Conservation (phyloP, 305 asterid genomes). For the Fraxinus paxiana region DNA sequence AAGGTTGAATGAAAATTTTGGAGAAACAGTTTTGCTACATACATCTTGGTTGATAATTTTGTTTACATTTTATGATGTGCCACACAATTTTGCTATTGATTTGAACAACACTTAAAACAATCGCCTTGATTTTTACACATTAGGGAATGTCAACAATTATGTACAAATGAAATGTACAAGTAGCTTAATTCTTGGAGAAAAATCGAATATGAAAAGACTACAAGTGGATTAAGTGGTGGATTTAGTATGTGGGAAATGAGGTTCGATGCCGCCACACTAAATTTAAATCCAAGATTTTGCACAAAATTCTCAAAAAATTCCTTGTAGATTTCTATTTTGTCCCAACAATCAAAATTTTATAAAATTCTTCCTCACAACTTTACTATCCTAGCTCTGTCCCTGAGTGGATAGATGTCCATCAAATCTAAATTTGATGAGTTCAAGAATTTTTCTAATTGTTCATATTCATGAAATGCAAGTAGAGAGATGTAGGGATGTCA, state of each 20-base stretch:
- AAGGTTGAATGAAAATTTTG: not conserved
- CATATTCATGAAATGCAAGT: not conserved
- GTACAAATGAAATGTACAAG: not conserved
- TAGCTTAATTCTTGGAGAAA: not conserved
- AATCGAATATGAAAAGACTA: not conserved
- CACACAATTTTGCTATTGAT: too few relatives aligned
- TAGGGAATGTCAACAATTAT: not conserved
- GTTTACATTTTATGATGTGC: not conserved
- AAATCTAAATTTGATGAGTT: not conserved
- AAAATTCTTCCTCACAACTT: too few relatives aligned
- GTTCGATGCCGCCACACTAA: too few relatives aligned
- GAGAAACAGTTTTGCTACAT: not conserved
- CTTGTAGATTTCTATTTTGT: too few relatives aligned
- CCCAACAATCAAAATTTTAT: too few relatives aligned
- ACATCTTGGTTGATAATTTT: not conserved
- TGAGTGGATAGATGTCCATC: not conserved
- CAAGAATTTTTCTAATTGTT: not conserved
- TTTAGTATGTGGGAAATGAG: too few relatives aligned
- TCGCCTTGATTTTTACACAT: not conserved
- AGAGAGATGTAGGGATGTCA: too few relatives aligned
- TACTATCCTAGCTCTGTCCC: too few relatives aligned
- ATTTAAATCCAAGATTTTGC: too few relatives aligned
- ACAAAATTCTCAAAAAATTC: too few relatives aligned
- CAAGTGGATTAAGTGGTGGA: too few relatives aligned
- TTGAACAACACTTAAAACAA: not conserved